Percentiles rank a stretch among this genome's conserved stretches.
Evolutionary conservation across 202 grass and related monocot species (phyloP).

Genomic region (Zoysia matrella): DNA sequence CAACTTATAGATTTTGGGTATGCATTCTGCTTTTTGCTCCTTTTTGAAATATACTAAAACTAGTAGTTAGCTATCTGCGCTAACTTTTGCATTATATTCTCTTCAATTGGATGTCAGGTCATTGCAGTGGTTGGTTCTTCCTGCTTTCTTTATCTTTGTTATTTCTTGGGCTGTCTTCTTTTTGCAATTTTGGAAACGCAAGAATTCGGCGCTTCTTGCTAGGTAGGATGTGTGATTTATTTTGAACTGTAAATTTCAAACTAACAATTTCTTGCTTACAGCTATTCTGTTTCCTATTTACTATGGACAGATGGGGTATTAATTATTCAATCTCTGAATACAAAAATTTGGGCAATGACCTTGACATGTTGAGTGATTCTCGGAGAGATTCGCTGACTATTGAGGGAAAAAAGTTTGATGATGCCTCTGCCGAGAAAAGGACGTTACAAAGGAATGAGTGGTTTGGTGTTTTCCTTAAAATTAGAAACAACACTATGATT

Average conservation of each 20-base stretch:
- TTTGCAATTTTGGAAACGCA: constrained; percentile 99
- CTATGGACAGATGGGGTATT: constrained; percentile 79
- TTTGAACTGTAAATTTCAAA: constrained; percentile 24
- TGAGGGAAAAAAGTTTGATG: constrained; percentile 61
- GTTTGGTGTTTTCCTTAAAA: constrained; percentile 81
- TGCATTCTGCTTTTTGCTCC: constrained; percentile 4
- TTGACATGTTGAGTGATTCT: constrained; percentile 42
- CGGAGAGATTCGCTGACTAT: constrained; percentile 30
- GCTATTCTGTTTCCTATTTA: constrained; percentile 21
- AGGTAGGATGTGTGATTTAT: constrained; percentile 50
- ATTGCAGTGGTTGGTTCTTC: constrained; percentile 93
- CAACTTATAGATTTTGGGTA: constrained; percentile 98
- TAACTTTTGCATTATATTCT: constrained; percentile 20
- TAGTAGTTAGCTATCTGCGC: constrained; percentile 8
- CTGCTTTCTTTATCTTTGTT: constrained; percentile 90
- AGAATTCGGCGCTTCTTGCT: constrained; percentile 90
- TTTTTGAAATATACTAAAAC: constrained; percentile 22
- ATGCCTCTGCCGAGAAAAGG: constrained; percentile 67
- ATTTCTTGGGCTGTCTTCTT: constrained; percentile 96
- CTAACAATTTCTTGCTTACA: constrained; percentile 25
- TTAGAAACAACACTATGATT: constrained; percentile 92
- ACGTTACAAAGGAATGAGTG: constrained; percentile 94
- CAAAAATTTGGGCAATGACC: constrained; percentile 67
- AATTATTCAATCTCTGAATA: constrained; percentile 91
- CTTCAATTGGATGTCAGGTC: constrained; percentile 52